Percentiles rank a stretch among this genome's conserved stretches.
phyloP scores from a whole-genome alignment of 2,329 filamentous ascomycete species.

The Fusarium hostae region DNA sequence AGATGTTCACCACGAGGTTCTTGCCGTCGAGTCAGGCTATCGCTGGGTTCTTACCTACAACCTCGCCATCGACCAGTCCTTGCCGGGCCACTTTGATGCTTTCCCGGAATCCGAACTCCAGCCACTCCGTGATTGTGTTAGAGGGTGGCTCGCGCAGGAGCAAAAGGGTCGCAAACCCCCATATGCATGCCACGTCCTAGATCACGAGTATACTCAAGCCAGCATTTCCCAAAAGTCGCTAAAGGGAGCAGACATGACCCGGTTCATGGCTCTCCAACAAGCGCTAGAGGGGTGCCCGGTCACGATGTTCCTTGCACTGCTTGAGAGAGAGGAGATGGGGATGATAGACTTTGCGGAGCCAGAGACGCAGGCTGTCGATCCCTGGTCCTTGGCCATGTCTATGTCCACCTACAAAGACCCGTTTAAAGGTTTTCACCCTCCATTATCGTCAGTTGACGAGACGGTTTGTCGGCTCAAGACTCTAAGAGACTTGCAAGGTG shows the following conservation, averaged over 20 bases:
- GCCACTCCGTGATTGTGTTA: slow-evolving; percentile 37
- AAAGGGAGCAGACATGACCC: slow-evolving; percentile 44
- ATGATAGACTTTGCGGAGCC: not conserved
- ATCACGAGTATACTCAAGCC: slow-evolving; percentile 50
- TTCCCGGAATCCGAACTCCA: slow-evolving; percentile 3
- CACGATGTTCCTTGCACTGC: slow-evolving; percentile 48
- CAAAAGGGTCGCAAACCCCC: not conserved
- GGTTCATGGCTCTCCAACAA: slow-evolving; percentile 41
- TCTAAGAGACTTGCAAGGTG: slow-evolving; percentile 45
- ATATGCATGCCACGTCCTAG: slow-evolving; percentile 47
- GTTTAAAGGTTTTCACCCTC: slow-evolving; percentile 14
- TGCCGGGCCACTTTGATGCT: slow-evolving; percentile 37
- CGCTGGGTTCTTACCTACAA: slow-evolving; percentile 66
- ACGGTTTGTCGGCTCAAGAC: slow-evolving; percentile 28
- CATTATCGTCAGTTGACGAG: not conserved
- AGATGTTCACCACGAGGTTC: slow-evolving; percentile 63
- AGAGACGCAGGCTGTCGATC: not conserved
- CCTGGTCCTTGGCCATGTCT: not conserved
- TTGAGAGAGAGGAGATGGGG: slow-evolving; percentile 47
- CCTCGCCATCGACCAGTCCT: slow-evolving; percentile 47
- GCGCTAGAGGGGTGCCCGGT: slow-evolving; percentile 43
- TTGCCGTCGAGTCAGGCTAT: slow-evolving; percentile 58
- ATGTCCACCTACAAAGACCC: slow-evolving; percentile 10
- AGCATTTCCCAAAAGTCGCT: slow-evolving; percentile 45
- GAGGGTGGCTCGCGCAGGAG: slow-evolving; percentile 42